Conservation (phyloP, 768 basidiomycete genomes). For the Boletus patriciae region DNA sequence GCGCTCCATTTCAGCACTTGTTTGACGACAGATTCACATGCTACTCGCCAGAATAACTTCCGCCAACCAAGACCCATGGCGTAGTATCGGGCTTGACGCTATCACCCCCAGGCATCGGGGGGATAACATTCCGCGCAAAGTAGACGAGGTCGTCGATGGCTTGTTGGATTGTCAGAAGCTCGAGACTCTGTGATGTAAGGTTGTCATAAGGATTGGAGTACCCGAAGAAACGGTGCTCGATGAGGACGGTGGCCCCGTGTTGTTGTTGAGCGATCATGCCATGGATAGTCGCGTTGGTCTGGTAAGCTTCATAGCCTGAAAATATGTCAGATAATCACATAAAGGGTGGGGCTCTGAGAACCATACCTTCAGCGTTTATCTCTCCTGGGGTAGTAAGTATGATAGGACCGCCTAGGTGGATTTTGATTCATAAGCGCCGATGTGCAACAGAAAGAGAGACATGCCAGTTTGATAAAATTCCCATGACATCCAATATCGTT, state of each 20-base stretch:
- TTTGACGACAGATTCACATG: neutral
- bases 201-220: constrained; percentile 68
- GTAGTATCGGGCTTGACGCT: constrained; percentile 52
- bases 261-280: constrained; percentile 67
- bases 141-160: constrained; percentile 72
- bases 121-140: constrained; percentile 62
- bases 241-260: constrained; percentile 57
- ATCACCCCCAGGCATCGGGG: constrained; percentile 68
- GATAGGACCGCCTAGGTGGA: constrained; percentile 26
- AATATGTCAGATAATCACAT: neutral
- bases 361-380: constrained; percentile 46
- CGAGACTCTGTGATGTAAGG: constrained; percentile 56
- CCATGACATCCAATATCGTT: constrained; percentile 70
- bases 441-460: neutral
- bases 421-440: neutral
- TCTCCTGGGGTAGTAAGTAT: constrained; percentile 59
- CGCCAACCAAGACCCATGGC: constrained; percentile 45
- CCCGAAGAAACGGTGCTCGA: constrained; percentile 78
- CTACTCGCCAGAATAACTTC: constrained; percentile 40
- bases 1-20: neutral
- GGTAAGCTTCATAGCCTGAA: constrained; percentile 43
- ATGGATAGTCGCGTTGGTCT: constrained; percentile 63
- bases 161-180: constrained; percentile 67
- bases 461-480: constrained; percentile 61
- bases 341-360: neutral